A percentile compares a stretch with the other conserved stretches of the same genome.
Conservation (phyloP, 345 rosid species). For the Rhodamnia argentea region DNA sequence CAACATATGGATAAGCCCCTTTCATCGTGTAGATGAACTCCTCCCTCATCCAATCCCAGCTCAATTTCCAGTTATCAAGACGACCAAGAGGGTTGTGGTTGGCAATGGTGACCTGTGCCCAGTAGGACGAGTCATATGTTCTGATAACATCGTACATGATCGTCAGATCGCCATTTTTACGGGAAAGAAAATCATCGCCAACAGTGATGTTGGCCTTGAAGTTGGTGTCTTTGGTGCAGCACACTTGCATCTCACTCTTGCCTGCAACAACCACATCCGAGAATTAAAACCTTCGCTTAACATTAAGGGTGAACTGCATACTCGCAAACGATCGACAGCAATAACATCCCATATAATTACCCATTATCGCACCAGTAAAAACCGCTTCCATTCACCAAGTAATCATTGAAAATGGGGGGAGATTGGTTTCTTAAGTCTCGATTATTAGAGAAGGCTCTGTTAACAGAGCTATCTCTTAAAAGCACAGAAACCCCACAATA, state of each 20-base stretch:
- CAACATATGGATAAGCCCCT: slow-evolving; percentile 79
- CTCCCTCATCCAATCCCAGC: slow-evolving; percentile 87
- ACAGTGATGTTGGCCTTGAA: slow-evolving; percentile 46
- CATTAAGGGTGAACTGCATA: neutral
- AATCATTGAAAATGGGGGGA: neutral
- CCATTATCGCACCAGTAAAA: neutral
- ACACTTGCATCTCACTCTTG: slow-evolving; percentile 45
- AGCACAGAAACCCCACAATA: neutral
- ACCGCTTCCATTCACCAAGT: neutral
- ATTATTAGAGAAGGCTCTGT: neutral
- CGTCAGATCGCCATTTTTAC: slow-evolving; percentile 80
- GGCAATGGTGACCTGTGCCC: slow-evolving; percentile 70
- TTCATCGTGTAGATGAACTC: slow-evolving; percentile 77
- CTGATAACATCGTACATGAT: slow-evolving; percentile 84
- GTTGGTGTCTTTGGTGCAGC: slow-evolving; percentile 53
- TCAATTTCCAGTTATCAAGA: slow-evolving; percentile 89
- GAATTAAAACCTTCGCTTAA: neutral
- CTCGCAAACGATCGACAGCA: neutral
- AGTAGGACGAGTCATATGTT: slow-evolving; percentile 68
- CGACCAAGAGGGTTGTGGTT: slow-evolving; percentile 91
- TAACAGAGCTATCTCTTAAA: neutral
- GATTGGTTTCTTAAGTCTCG: neutral
- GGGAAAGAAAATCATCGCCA: slow-evolving; percentile 54
- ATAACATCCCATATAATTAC: neutral
- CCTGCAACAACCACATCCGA: slow-evolving; percentile 27